A percentile compares a stretch with the other conserved stretches of the same genome.
phyloP scores from a whole-genome alignment of 2,329 filamentous ascomycete species.

The Teratosphaeria nubilosa region DNA sequence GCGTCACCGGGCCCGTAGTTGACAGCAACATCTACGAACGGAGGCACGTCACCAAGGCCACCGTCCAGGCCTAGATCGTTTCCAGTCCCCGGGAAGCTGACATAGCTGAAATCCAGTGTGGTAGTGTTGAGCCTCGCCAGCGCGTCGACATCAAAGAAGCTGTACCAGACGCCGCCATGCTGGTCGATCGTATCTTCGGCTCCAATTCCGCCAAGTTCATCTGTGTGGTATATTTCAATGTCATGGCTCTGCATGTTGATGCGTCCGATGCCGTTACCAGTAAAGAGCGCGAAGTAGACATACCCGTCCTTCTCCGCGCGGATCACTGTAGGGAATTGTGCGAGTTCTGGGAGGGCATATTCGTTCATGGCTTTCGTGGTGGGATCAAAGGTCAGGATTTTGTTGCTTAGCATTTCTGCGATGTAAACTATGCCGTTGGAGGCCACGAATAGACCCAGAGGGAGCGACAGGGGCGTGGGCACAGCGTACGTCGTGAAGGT shows the following conservation, averaged over 20 bases:
- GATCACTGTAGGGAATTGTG: constrained; percentile 13
- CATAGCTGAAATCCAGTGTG: background rate
- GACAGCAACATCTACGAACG: background rate
- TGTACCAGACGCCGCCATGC: constrained; percentile 12
- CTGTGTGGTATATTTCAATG: constrained; percentile 12
- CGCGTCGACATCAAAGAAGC: constrained; percentile 6
- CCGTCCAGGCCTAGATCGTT: background rate
- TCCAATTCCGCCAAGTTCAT: constrained; percentile 6
- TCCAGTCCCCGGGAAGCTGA: background rate
- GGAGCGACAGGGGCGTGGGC: constrained; percentile 10
- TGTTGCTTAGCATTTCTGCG: constrained; percentile 11
- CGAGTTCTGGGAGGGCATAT: constrained; percentile 8
- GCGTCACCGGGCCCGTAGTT: background rate
- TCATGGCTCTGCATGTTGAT: constrained; percentile 12
- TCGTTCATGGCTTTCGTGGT: constrained; percentile 10
- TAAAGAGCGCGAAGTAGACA: constrained; percentile 14
- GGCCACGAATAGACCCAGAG: constrained; percentile 11
- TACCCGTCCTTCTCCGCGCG: constrained; percentile 12
- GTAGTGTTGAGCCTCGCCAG: background rate
- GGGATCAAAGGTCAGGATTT: constrained; percentile 12
- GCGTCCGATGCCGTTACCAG: constrained; percentile 12
- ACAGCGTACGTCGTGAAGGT: constrained; percentile 10
- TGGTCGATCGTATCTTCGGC: constrained; percentile 10
- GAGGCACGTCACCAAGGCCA: background rate
- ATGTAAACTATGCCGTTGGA: constrained; percentile 9